phyloP scores from a whole-genome alignment of 2,329 filamentous ascomycete species.

The Paraphaeosphaeria minitans region DNA sequence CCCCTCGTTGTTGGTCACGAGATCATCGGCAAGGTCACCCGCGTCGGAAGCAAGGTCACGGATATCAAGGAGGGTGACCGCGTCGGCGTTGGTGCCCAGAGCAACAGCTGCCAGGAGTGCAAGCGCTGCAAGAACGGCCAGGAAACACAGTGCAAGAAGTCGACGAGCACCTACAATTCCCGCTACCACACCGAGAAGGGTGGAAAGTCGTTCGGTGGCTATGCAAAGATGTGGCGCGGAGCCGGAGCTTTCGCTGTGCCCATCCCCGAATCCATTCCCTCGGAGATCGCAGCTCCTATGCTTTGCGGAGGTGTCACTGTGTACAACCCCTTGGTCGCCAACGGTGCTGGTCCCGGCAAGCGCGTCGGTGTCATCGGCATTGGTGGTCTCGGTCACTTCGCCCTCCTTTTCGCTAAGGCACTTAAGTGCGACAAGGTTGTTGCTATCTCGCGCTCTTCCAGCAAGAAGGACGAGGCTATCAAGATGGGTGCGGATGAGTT shows the following conservation, averaged over 20 bases:
- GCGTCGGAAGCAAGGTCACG: conserved; percentile 48
- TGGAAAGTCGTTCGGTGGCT: conserved; percentile 68
- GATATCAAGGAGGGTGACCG: conserved; percentile 66
- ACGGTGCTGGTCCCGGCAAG: conserved; percentile 78
- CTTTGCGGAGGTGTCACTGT: conserved; percentile 82
- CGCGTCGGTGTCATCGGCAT: conserved; percentile 76
- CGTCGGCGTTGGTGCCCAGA: conserved; percentile 57
- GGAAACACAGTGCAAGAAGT: conserved; percentile 56
- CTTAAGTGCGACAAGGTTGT: conserved; percentile 70
- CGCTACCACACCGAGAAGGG: conserved; percentile 55
- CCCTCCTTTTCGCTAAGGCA: conserved; percentile 71
- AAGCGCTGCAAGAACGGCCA: conserved; percentile 54
- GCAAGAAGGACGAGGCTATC: conserved; percentile 65
- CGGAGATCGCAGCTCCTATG: conserved; percentile 71
- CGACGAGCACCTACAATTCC: conserved; percentile 54
- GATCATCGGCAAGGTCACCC: conserved; percentile 47
- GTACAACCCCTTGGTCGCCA: conserved; percentile 75
- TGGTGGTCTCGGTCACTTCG: conserved; percentile 76
- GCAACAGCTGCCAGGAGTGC: conserved; percentile 56
- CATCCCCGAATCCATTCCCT: conserved; percentile 74
- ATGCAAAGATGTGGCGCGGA: conserved; percentile 68
- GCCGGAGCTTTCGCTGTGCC: conserved; percentile 75
- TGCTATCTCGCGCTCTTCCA: conserved; percentile 64
- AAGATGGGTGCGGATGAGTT: conserved; percentile 66
- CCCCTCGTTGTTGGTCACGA: conserved; percentile 52